Base-by-base conservation (phyloP, 805 yeast genomes). In the Kurtzmaniella fragi region DNA sequence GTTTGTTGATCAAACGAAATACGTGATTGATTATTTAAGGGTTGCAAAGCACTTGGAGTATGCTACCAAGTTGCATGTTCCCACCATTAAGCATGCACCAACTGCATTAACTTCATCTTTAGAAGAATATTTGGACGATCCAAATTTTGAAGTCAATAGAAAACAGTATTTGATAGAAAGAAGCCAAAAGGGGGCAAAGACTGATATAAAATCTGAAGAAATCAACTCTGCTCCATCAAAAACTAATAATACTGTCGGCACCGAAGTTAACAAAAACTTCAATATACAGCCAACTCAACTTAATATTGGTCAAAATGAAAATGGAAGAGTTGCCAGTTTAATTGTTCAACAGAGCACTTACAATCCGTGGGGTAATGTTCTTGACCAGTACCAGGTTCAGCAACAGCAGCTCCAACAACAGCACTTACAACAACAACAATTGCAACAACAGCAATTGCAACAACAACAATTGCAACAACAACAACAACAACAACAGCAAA, bases 1-100 rank as follows among this genome's bases (percentile, higher is more conserved):
- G 43, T 93, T 93, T 62, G 95, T 89, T 30, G 82, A 79, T 43
- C 79, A 88, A 56, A 93, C 98, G 2, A 80, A 81, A 39, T 82
- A 80, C 54, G 98, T 91, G 8, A 93, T 93, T 23, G 82, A 81
- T 49, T 93, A 84, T 60, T 71, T 93, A 53, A 79, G 95, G 51
- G 80, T 84, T 12, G 99, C 98, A 4, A 91, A 93, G 56, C 88
- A 84, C 57, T 70, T 87, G 47, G 96, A 87, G 61, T 78, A 80
- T 54, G 78, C 89, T 10, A 89, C 97, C 2, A 89, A 89, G 52
- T 68, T 91, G 47, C 90, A 83, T 52, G 95, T 93, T 27, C 99
- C 99, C 28, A 90, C 95, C 11, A 90, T 93, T 44, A 87, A 87
- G 57, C 99, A 93, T 62, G 98, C 98, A 1, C 97, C 97, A 16